Conservation (phyloP, 192 early-diverging fungal genomes). For the Coemansia brasiliensis region DNA sequence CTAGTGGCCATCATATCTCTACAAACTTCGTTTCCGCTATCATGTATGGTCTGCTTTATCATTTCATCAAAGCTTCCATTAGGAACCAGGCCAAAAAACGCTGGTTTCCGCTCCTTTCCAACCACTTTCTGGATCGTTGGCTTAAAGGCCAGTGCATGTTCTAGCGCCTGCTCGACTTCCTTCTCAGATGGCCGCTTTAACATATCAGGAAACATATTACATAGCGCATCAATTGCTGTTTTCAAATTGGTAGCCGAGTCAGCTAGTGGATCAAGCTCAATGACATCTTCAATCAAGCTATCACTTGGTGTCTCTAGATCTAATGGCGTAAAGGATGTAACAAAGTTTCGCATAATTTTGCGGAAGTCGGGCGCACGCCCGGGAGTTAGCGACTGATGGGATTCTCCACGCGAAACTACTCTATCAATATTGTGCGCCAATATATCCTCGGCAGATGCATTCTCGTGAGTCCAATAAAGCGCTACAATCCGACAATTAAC, state of each 20-base stretch:
- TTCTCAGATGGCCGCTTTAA: slow-evolving; percentile 41
- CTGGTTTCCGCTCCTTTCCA: slow-evolving; percentile 12
- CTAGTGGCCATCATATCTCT: slow-evolving; percentile 7
- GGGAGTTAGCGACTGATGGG: slow-evolving; percentile 82
- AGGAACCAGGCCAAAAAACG: slow-evolving; percentile 33
- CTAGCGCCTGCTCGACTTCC: slow-evolving; percentile 59
- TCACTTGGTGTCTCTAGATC: slow-evolving; percentile 58
- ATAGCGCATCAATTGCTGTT: slow-evolving; percentile 48
- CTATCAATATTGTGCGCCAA: slow-evolving; percentile 58
- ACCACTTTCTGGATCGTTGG: slow-evolving; percentile 44
- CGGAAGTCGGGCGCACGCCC: slow-evolving; percentile 58
- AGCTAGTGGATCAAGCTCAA: slow-evolving; percentile 60
- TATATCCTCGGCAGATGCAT: slow-evolving; percentile 41
- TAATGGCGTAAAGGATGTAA: slow-evolving; percentile 55
- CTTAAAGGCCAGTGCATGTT: slow-evolving; percentile 45
- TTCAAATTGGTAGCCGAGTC: slow-evolving; percentile 56
- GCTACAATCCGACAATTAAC: slow-evolving; percentile 70
- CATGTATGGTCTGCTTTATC: slow-evolving; percentile 20
- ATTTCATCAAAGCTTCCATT: slow-evolving; percentile 15
- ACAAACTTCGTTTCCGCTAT: slow-evolving; percentile 13
- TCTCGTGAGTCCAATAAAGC: slow-evolving; percentile 74
- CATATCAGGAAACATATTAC: slow-evolving; percentile 37
- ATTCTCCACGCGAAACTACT: slow-evolving; percentile 67
- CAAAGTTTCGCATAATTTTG: slow-evolving; percentile 60
- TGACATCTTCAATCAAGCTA: slow-evolving; percentile 56